phyloP scores from a whole-genome alignment of 768 basidiomycete species.

The Tephrocybe sp. region DNA sequence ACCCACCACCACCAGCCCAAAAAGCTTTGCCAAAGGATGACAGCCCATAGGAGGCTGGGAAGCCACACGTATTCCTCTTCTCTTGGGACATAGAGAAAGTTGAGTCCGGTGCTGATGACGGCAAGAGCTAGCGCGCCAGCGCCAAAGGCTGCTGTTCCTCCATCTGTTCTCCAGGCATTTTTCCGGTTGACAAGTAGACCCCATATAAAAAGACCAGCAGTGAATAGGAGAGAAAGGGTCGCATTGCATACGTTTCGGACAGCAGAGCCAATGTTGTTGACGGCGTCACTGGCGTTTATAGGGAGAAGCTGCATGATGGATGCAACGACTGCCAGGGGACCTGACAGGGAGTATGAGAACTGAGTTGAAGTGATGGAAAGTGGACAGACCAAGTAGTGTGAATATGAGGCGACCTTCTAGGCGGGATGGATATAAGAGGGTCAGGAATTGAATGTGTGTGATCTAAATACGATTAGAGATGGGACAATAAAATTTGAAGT shows the following conservation, averaged over 20 bases:
- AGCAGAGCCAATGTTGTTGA: slow-evolving; percentile 62
- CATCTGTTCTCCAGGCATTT: slow-evolving; percentile 95
- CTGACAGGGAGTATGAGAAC: slow-evolving; percentile 29
- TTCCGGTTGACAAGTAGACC: slow-evolving; percentile 86
- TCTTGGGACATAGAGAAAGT: slow-evolving; percentile 82
- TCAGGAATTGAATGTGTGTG: slow-evolving; percentile 97
- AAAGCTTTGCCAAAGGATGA: slow-evolving; percentile 97
- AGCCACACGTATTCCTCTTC: slow-evolving; percentile 93
- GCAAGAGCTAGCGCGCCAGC: slow-evolving; percentile 83
- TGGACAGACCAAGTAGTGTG: slow-evolving; percentile 66
- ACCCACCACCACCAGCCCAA: slow-evolving; percentile 99
- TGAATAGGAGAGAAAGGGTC: slow-evolving; percentile 93
- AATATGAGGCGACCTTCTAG: slow-evolving; percentile 89
- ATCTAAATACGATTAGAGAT: slow-evolving; percentile 49
- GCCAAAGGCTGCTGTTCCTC: slow-evolving; percentile 94
- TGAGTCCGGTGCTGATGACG: slow-evolving; percentile 77
- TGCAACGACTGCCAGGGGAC: slow-evolving; percentile 83
- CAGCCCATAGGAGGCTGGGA: slow-evolving; percentile 84
- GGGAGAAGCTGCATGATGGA: slow-evolving; percentile 84
- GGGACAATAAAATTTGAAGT: not conserved
- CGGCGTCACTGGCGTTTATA: slow-evolving; percentile 43
- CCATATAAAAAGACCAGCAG: slow-evolving; percentile 88
- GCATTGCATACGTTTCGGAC: slow-evolving; percentile 95
- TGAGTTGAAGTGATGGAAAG: not conserved
- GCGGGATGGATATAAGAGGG: slow-evolving; percentile 88